Percentiles rank a stretch among this genome's conserved stretches.
Conservation (phyloP, 2,329 filamentous ascomycete species). For the Apiospora sp. region DNA sequence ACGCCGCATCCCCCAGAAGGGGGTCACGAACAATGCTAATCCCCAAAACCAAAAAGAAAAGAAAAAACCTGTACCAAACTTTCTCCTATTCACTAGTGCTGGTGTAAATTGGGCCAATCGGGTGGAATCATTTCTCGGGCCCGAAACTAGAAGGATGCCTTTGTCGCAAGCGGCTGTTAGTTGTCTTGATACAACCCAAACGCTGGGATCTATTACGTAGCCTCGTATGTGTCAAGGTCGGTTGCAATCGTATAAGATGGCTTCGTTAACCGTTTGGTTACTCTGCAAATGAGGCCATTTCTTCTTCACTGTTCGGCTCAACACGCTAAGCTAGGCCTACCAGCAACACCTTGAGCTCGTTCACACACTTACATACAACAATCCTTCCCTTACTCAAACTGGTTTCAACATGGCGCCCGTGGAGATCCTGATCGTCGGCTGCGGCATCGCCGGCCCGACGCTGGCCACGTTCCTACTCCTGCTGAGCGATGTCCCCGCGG, state of each 20-base stretch:
- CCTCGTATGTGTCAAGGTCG: neutral
- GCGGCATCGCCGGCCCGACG: constrained; percentile 49
- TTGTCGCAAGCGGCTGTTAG: neutral
- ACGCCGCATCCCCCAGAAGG: neutral
- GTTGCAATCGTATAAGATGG: neutral
- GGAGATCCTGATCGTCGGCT: constrained; percentile 49
- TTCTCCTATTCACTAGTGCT: neutral
- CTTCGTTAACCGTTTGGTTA: neutral
- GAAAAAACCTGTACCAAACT: neutral
- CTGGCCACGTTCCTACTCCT: constrained; percentile 53
- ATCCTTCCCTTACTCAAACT: neutral
- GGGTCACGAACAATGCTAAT: constrained; percentile 3
- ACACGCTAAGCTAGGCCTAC: neutral
- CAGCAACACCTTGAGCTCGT: neutral
- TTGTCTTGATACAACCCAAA: neutral
- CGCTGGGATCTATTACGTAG: neutral
- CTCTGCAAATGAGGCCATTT: neutral
- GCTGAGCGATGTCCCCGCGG: constrained; percentile 31
- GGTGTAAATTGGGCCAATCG: neutral
- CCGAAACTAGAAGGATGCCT: neutral
- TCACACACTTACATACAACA: neutral
- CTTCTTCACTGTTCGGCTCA: neutral
- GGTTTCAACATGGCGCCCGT: constrained; percentile 38
- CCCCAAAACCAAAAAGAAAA: neutral
- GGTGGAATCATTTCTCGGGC: neutral